Conservation (phyloP, 1,284 basidiomycete species). For the Mycena citricolor region DNA sequence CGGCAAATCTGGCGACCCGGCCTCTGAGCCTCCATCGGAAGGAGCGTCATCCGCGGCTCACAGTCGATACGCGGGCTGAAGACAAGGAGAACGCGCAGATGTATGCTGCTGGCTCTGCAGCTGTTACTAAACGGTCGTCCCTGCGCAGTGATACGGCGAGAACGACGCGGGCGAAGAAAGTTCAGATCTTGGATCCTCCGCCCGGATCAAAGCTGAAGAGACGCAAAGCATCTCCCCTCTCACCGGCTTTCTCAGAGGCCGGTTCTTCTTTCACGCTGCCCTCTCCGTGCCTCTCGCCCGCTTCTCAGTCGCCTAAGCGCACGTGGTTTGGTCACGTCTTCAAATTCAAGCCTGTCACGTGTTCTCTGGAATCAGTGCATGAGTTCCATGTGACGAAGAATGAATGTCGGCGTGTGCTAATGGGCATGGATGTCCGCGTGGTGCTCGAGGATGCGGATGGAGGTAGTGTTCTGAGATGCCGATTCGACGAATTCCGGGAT, state of each 20-base stretch:
- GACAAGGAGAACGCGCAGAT: conserved; percentile 39
- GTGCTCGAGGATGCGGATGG: conserved; percentile 65
- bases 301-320: conserved; percentile 57
- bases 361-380: conserved; percentile 63
- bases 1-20: conserved; percentile 15
- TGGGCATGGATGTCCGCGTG: conserved; percentile 69
- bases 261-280: conserved; percentile 38
- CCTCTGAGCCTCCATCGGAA: conserved; percentile 26
- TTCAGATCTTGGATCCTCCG: conserved; percentile 53
- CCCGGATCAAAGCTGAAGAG: conserved; percentile 42
- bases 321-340: conserved; percentile 91
- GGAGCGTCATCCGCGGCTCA: conserved; percentile 25
- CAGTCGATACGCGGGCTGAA: conserved; percentile 21
- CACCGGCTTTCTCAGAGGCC: conserved; percentile 48
- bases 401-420: conserved; percentile 74
- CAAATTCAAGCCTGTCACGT: conserved; percentile 75
- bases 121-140: conserved; percentile 44
- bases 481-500: conserved; percentile 58
- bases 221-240: conserved; percentile 37
- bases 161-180: conserved; percentile 31
- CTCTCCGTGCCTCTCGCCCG: conserved; percentile 38
- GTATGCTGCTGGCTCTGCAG: conserved; percentile 18
- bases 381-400: conserved; percentile 70
- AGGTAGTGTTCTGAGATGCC: conserved; percentile 67
- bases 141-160: conserved; percentile 34